A percentile compares a stretch with the other conserved stretches of the same genome.
These are phyloP conservation scores for Stylonectria norvegica DNA, from an alignment of 2,329 filamentous ascomycete species.

Conservation along the genomic window DNA sequence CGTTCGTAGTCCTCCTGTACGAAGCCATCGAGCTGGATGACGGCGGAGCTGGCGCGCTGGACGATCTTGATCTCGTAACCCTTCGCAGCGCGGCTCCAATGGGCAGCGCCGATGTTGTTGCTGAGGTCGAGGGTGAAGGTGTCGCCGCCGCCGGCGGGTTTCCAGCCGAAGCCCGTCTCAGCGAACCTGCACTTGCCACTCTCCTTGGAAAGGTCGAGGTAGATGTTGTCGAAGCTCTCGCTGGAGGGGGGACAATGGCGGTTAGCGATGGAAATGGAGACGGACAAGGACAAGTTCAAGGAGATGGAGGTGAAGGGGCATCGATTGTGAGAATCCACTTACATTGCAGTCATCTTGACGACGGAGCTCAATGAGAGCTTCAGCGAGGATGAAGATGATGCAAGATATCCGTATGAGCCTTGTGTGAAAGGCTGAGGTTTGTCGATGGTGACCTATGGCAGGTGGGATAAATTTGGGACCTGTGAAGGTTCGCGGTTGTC, in stretches of 20 bases:
- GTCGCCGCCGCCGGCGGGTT: conserved; percentile 79
- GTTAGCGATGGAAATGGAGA: conserved; percentile 8
- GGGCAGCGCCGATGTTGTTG: conserved; percentile 81
- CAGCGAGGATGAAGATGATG: too few relatives aligned
- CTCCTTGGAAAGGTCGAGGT: conserved; percentile 91
- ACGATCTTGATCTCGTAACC: conserved; percentile 93
- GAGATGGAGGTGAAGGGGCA: background rate
- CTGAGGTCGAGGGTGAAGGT: conserved; percentile 88
- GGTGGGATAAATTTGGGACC: too few relatives aligned
- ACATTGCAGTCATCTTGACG: conserved; percentile 39
- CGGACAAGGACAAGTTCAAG: background rate
- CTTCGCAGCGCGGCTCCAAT: conserved; percentile 91
- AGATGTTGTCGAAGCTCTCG: conserved; percentile 97
- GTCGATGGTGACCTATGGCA: too few relatives aligned
- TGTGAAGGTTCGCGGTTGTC: too few relatives aligned
- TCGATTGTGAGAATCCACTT: conserved; percentile 16
- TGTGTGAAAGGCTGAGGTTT: too few relatives aligned
- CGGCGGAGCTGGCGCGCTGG: conserved; percentile 69
- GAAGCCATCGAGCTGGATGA: conserved; percentile 94
- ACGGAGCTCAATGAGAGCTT: conserved; percentile 5
- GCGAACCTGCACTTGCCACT: conserved; percentile 91
- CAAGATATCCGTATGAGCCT: too few relatives aligned
- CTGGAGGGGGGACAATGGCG: conserved; percentile 32
- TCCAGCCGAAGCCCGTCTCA: conserved; percentile 94
- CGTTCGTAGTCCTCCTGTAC: conserved; percentile 92